Evolutionary conservation across 2,329 filamentous ascomycete genomes (phyloP).

Genomic region (Coleophoma eucalyptorum): DNA sequence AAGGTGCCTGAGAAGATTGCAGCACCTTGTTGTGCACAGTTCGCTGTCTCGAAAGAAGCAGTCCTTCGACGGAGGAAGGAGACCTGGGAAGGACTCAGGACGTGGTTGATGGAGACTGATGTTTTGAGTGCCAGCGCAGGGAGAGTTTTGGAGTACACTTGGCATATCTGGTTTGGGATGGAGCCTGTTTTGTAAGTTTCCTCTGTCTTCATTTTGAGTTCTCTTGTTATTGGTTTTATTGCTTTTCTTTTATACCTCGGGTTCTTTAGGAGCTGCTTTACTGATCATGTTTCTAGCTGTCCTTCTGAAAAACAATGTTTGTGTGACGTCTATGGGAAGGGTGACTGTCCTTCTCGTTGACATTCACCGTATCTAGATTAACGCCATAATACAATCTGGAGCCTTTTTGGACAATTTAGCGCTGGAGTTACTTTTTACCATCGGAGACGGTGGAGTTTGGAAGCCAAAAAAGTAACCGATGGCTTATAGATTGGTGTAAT

Average conservation of each 20-base stretch:
- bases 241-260: neutral
- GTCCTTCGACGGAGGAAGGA: slow-evolving; percentile 41
- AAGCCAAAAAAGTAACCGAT: too few species aligned
- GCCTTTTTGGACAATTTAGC: too few species aligned
- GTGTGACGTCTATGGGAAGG: neutral
- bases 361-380: too few species aligned
- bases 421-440: too few species aligned
- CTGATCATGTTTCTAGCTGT: neutral
- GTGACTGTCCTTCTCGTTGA: neutral
- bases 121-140: slow-evolving; percentile 50
- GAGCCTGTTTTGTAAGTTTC: slow-evolving; percentile 35
- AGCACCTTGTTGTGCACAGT: slow-evolving; percentile 60
- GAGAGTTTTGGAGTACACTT: slow-evolving; percentile 59
- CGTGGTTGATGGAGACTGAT: slow-evolving; percentile 54
- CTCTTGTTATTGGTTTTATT: neutral
- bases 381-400: too few species aligned
- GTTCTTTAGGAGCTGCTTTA: too few species aligned
- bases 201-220: neutral
- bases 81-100: slow-evolving; percentile 51
- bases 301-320: neutral
- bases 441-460: too few species aligned
- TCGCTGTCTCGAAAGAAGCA: slow-evolving; percentile 51
- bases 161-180: slow-evolving; percentile 61
- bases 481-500: too few species aligned
- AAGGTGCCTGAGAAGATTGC: slow-evolving; percentile 43